Evolutionary conservation across 1,284 basidiomycete genomes (phyloP).

Genomic region (Volvariella surrecta): DNA sequence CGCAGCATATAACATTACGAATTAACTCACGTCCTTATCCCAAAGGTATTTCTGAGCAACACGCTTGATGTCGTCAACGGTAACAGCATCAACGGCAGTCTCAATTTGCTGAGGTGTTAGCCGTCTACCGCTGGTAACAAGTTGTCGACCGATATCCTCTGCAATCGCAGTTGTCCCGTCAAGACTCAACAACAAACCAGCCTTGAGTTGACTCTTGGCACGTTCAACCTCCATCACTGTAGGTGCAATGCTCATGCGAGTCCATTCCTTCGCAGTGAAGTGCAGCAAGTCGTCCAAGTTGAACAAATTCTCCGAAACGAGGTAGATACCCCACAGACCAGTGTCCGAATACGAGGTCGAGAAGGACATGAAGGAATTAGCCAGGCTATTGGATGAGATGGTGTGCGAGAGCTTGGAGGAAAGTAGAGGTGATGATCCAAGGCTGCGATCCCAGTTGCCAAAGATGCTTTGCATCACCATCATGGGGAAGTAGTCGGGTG

Average conservation of each 20-base stretch:
- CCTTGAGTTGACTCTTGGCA: constrained; percentile 97
- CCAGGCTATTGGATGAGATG: constrained; percentile 90
- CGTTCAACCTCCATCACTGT: constrained; percentile 87
- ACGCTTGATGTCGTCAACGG: constrained; percentile 84
- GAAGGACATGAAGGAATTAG: constrained; percentile 99
- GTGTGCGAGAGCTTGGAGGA: constrained; percentile 91
- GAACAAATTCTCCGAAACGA: constrained; percentile 88
- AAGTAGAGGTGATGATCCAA: constrained; percentile 86
- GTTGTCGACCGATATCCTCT: constrained; percentile 96
- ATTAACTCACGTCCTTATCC: constrained; percentile 81
- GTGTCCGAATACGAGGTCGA: constrained; percentile 99
- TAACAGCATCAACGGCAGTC: constrained; percentile 85
- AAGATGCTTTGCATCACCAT: constrained; percentile 97
- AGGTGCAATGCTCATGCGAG: constrained; percentile 88
- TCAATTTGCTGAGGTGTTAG: constrained; percentile 94
- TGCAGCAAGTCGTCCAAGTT: constrained; percentile 94
- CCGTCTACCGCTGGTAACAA: constrained; percentile 89
- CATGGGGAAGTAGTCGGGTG: constrained; percentile 99
- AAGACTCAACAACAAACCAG: constrained; percentile 81
- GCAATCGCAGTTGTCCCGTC: constrained; percentile 96
- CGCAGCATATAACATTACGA: constrained; percentile 7
- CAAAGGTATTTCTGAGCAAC: constrained; percentile 96
- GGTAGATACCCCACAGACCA: constrained; percentile 98
- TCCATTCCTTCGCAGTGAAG: constrained; percentile 96
- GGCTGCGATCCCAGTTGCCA: constrained; percentile 98